Conservation (phyloP, 768 basidiomycete genomes). For the Calocybe gangraenosa region DNA sequence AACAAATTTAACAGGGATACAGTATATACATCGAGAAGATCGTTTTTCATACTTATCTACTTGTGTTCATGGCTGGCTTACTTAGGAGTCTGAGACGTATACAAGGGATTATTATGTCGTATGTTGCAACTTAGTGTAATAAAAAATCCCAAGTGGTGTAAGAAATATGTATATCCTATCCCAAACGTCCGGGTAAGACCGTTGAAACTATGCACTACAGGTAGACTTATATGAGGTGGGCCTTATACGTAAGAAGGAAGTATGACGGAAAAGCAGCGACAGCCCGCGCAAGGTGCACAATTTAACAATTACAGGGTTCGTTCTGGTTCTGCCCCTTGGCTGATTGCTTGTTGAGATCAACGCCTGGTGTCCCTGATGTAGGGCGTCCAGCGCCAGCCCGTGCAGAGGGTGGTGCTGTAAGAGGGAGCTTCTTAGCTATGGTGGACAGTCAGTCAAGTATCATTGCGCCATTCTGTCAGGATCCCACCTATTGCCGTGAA, state of each 20-base stretch:
- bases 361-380: slow-evolving; percentile 54
- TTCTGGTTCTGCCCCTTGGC: slow-evolving; percentile 43
- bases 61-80: too few relatives aligned
- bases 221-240: slow-evolving; percentile 19
- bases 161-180: slow-evolving; percentile 38
- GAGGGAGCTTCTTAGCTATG: slow-evolving; percentile 85
- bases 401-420: slow-evolving; percentile 65
- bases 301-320: slow-evolving; percentile 77
- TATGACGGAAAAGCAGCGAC: slow-evolving; percentile 10
- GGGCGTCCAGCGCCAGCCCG: slow-evolving; percentile 51
- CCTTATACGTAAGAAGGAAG: slow-evolving; percentile 18
- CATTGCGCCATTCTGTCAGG: not conserved
- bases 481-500: slow-evolving; percentile 79
- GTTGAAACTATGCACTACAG: slow-evolving; percentile 28
- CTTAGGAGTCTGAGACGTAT: too few relatives aligned
- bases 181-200: slow-evolving; percentile 32
- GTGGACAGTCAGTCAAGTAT: slow-evolving; percentile 7
- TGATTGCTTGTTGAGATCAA: slow-evolving; percentile 78
- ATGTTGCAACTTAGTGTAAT: too few relatives aligned
- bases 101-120: too few relatives aligned
- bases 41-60: too few relatives aligned
- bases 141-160: slow-evolving; percentile 18
- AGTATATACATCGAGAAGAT: too few relatives aligned
- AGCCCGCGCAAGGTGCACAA: not conserved
- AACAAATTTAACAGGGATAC: too few relatives aligned